Percentiles rank a stretch among this genome's conserved stretches.
These are phyloP conservation scores for Aspergillus sclerotiicarbonarius DNA, from an alignment of 495 filamentous ascomycete genomes.

Conservation along the genomic window DNA sequence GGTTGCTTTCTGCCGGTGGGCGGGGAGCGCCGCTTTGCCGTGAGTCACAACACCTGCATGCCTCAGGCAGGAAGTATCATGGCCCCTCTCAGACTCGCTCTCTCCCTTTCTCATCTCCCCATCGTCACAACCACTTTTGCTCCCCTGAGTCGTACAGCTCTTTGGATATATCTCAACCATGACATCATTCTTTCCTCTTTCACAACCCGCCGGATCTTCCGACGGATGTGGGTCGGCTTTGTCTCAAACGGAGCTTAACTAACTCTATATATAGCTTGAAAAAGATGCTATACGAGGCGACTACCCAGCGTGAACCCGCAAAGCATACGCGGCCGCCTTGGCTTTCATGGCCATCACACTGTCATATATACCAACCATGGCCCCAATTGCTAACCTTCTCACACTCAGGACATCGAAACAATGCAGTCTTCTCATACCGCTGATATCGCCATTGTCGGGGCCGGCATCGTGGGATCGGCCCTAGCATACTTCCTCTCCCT, in stretches of 20 bases:
- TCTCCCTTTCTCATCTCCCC: too few species aligned
- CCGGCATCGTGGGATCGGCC: slow-evolving; percentile 45
- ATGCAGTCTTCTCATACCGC: slow-evolving; percentile 4
- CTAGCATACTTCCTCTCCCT: slow-evolving; percentile 33
- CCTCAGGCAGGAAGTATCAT: too few species aligned
- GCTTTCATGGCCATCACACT: neutral
- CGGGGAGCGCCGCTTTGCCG: too few species aligned
- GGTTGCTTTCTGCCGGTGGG: too few species aligned
- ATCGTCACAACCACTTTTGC: too few species aligned
- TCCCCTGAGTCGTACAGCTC: too few species aligned
- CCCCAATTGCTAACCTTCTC: neutral
- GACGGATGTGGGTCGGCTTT: neutral
- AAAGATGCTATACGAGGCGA: neutral
- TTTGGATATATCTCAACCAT: too few species aligned
- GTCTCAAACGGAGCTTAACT: neutral
- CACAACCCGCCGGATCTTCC: too few species aligned
- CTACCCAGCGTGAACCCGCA: neutral
- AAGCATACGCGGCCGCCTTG: neutral
- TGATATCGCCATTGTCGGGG: slow-evolving; percentile 43
- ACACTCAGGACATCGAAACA: neutral
- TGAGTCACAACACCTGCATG: too few species aligned
- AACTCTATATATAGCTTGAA: neutral
- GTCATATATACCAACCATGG: neutral
- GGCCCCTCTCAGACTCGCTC: too few species aligned
- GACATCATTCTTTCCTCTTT: too few species aligned